phyloP scores from a whole-genome alignment of 148 eudicot genomes.

The Dianthus caryophyllus region DNA sequence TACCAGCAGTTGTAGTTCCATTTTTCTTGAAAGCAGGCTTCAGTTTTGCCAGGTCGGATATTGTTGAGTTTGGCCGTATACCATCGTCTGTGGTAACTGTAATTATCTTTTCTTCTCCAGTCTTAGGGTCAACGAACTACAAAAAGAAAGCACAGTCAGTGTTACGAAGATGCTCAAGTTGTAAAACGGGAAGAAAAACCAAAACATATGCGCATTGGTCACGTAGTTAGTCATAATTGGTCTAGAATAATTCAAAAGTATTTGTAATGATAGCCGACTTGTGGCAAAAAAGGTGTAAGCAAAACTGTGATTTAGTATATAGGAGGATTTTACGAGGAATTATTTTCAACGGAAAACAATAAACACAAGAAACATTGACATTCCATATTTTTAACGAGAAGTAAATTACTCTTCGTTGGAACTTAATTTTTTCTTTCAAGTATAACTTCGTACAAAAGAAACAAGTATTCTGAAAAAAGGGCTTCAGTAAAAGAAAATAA shows the following conservation, averaged over 20 bases:
- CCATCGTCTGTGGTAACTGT: conserved; percentile 80
- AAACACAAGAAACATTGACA: background rate
- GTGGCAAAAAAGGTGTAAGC: no score
- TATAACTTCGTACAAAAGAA: background rate
- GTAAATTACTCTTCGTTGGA: background rate
- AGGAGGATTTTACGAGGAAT: no score
- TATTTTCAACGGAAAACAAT: no score
- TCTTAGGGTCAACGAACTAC: conserved; percentile 92
- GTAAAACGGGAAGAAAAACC: background rate
- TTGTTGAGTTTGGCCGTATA: conserved; percentile 58
- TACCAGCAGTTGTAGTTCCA: conserved; percentile 92
- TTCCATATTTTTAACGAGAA: background rate
- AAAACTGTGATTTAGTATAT: no score
- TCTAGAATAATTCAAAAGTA: no score
- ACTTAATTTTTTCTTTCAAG: background rate
- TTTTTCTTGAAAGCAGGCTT: conserved; percentile 88
- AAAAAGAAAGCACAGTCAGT: conserved; percentile 36
- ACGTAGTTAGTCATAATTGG: no score
- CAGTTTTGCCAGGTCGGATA: conserved; percentile 67
- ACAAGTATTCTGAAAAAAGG: background rate
- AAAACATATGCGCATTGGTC: background rate
- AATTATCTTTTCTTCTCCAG: conserved; percentile 85
- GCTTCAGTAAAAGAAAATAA: no score
- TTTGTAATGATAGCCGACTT: no score
- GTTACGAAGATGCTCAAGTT: background rate